Evolutionary conservation across 2,329 filamentous ascomycete genomes (phyloP).

Genomic region (Penicillium sp.): DNA sequence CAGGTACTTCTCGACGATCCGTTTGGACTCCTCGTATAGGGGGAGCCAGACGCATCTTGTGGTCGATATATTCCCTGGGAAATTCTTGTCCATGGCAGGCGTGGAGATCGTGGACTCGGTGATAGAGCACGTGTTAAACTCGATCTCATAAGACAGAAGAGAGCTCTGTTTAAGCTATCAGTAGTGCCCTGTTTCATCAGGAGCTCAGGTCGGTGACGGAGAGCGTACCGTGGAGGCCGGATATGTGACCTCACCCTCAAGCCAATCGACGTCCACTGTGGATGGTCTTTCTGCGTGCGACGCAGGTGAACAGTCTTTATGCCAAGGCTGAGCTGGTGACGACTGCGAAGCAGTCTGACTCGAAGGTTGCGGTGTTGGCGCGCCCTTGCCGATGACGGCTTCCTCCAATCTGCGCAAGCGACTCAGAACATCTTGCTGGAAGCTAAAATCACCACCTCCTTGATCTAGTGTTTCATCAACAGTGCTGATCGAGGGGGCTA

Average conservation of each 20-base stretch:
- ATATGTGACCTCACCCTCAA: constrained; percentile 17
- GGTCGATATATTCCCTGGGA: neutral
- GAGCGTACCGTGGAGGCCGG: constrained; percentile 10
- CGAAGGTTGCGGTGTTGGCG: neutral
- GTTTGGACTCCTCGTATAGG: constrained; percentile 31
- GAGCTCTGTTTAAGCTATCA: constrained; percentile 3
- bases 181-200: neutral
- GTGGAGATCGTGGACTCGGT: neutral
- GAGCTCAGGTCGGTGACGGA: neutral
- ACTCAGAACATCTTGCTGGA: constrained; percentile 11
- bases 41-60: constrained; percentile 36
- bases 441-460: too few species aligned
- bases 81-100: neutral
- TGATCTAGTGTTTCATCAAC: neutral
- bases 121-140: constrained; percentile 17
- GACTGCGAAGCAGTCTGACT: neutral
- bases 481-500: neutral
- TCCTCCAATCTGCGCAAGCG: constrained; percentile 18
- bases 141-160: constrained; percentile 7
- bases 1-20: constrained; percentile 35
- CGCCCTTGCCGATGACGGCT: constrained; percentile 12
- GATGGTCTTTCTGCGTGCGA: constrained; percentile 1
- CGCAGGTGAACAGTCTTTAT: neutral
- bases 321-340: neutral
- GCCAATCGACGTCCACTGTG: constrained; percentile 11